These are phyloP conservation scores for Aspergillus sclerotiicarbonarius DNA, from an alignment of 495 filamentous ascomycete species.

Conservation along the genomic window DNA sequence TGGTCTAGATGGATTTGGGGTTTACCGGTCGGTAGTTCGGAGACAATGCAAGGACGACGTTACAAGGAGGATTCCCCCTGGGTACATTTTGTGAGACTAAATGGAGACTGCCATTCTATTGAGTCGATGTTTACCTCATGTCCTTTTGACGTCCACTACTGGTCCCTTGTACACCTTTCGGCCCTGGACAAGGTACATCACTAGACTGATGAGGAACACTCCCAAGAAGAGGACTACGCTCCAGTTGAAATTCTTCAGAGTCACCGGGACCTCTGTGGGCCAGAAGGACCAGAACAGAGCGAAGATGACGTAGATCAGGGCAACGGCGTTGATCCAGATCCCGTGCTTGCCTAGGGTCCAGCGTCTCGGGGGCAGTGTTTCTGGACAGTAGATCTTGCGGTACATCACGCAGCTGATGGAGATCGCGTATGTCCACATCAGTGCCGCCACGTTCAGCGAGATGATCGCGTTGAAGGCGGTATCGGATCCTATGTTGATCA, in stretches of 20 bases:
- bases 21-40: too few species aligned
- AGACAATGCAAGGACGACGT: too few species aligned
- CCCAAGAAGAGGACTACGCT: conserved; percentile 44
- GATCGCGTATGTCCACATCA: conserved; percentile 3
- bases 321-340: not conserved
- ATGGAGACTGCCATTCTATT: too few species aligned
- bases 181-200: conserved; percentile 33
- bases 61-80: too few species aligned
- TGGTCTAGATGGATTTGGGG: too few species aligned
- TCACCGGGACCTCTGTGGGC: conserved; percentile 34
- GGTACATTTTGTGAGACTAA: too few species aligned
- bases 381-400: conserved; percentile 4
- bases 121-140: too few species aligned
- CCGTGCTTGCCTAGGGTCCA: conserved; percentile 3
- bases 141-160: conserved; percentile 12
- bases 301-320: not conserved
- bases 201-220: conserved; percentile 35
- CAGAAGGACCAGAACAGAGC: conserved; percentile 22
- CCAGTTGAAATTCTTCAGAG: conserved; percentile 47
- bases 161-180: conserved; percentile 28
- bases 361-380: not conserved
- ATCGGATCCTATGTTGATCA: conserved; percentile 45
- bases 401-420: conserved; percentile 7
- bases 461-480: conserved; percentile 56
- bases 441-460: conserved; percentile 29